These are phyloP conservation scores for Aspergillus brunneoviolaceus DNA, from an alignment of 2,329 filamentous ascomycete genomes.

Conservation along the genomic window DNA sequence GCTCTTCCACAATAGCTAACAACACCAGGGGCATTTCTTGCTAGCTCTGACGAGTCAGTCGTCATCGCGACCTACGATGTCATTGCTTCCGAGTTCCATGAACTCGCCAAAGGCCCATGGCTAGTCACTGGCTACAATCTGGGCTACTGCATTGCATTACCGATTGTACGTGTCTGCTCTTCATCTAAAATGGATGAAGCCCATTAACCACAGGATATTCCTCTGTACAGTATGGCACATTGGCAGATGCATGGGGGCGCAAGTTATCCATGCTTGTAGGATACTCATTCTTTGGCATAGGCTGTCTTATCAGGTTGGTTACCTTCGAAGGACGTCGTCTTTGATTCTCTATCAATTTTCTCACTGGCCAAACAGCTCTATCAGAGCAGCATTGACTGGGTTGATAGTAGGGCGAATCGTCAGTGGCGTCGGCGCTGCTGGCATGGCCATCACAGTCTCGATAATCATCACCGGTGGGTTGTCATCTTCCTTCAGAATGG, in stretches of 20 bases:
- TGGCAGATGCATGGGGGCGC: neutral
- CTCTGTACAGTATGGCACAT: neutral
- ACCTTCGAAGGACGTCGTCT: no score
- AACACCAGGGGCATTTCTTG: neutral
- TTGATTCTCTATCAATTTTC: neutral
- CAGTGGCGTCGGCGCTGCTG: no score
- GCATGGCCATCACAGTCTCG: no score
- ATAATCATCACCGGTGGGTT: no score
- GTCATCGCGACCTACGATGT: constrained; percentile 4
- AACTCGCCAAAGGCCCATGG: neutral
- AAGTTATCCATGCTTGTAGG: neutral
- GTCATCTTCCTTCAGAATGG: neutral
- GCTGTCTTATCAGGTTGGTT: neutral
- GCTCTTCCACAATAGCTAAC: neutral
- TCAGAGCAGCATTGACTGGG: neutral
- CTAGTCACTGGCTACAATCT: constrained; percentile 2
- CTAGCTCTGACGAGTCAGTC: constrained; percentile 2
- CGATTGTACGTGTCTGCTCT: neutral
- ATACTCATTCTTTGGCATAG: neutral
- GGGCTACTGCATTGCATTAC: constrained; percentile 3
- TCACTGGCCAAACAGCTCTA: neutral
- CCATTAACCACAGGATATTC: neutral
- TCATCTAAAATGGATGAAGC: neutral
- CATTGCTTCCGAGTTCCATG: constrained; percentile 2
- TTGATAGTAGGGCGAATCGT: neutral